A percentile compares a stretch with the other conserved stretches of the same genome.
Evolutionary conservation across 768 basidiomycete genomes (phyloP).

Genomic region (Termitomyces heimii): DNA sequence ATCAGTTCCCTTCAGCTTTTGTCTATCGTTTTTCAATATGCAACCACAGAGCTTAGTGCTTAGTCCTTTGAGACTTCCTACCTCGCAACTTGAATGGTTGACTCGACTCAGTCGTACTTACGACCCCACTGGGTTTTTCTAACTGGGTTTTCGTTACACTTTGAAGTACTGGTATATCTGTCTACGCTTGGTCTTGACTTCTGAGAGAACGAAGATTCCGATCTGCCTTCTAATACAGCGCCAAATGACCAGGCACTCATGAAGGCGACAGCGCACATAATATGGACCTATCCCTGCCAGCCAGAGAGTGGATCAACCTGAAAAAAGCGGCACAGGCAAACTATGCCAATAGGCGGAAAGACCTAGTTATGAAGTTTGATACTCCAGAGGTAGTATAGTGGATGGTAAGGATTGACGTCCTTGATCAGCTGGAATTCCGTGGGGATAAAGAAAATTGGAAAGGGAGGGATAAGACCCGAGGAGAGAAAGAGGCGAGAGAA

Average conservation of each 20-base stretch:
- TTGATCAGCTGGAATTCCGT: neutral
- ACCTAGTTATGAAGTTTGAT: neutral
- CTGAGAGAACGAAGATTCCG: neutral
- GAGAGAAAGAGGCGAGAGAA: constrained; percentile 2
- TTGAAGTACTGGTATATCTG: neutral
- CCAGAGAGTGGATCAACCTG: neutral
- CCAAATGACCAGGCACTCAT: neutral
- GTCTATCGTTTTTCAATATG: neutral
- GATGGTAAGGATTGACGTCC: neutral
- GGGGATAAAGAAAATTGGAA: neutral
- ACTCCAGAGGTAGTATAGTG: neutral
- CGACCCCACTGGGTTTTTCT: no score
- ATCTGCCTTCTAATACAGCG: neutral
- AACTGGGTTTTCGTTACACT: neutral
- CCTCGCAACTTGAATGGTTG: neutral
- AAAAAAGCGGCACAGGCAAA: neutral
- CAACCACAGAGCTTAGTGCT: no score
- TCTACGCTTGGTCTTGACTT: neutral
- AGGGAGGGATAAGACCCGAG: neutral
- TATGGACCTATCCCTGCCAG: neutral
- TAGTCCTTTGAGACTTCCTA: neutral
- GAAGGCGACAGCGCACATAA: neutral
- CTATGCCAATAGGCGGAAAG: neutral
- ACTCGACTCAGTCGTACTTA: neutral
- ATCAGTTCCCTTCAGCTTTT: neutral